Base-by-base conservation (phyloP, 208 protist species). In the Trypanosoma melophagium region DNA sequence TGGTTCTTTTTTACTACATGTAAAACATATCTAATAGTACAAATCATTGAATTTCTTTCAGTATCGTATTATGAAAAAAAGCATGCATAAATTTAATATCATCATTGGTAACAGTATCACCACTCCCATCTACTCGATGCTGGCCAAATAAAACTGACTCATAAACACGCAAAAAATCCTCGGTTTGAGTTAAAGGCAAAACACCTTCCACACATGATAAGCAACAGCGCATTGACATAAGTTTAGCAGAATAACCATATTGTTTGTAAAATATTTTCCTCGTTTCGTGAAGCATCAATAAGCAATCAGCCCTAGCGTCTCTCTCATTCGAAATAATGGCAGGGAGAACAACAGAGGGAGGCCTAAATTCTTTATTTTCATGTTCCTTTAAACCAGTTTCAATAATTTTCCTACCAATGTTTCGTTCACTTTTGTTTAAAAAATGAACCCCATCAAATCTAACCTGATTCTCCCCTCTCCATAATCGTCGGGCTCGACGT, bases 221-320 rank as follows among this genome's bases (percentile, higher is more conserved):
- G 45, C 90, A 96, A 56, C 83, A 93, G 2, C 90, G 84, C 90
- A 96, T 96, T 3, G 87, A 87, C 90, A 96, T 96, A 16, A 93
- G 58, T 17, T 72, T 66, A 2, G 87, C 87, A 17, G 64, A 67
- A 50, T 71, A 72, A 25, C 90, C 90, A 55, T 94, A 80, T 7
- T 78, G 80, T 21, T 73, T 70, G 1, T 64, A 54, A 14, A 96
- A 73, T 19, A 86, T 71, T 35, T 55, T 69, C 2, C 90, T 70
- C 10, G 90, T 86, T 60, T 89, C 79, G n/a, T 59, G 68, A 12
- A 96, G 66, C 87, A 96, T 96, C 44, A 84, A 72, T 3, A 83
- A 51, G 54, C 87, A 93, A 53, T 96, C 87, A 2, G 73, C 75
- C 9, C 80, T 71, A 13, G 86, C 78, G 55, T 96, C 90, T 13